Evolutionary conservation across 805 yeast genomes (phyloP).

Genomic region (Priceomyces castillae): DNA sequence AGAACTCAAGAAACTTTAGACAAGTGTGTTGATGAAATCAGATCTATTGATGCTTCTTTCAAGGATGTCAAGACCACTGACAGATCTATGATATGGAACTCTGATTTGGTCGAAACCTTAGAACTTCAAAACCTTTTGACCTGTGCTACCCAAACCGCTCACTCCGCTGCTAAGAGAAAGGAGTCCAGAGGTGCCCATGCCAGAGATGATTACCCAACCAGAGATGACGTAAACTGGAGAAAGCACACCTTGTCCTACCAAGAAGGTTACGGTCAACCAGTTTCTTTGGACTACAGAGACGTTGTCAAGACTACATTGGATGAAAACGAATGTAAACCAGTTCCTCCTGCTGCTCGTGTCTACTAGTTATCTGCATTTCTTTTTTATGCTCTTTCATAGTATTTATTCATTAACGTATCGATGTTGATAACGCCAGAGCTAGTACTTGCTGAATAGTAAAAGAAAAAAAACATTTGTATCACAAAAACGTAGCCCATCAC

Average conservation of each 20-base stretch:
- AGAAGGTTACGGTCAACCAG: slow-evolving; percentile 62
- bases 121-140: slow-evolving; percentile 95
- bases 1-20: slow-evolving; percentile 90
- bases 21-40: slow-evolving; percentile 81
- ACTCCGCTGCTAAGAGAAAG: slow-evolving; percentile 88
- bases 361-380: slow-evolving; percentile 47
- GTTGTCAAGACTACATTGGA: slow-evolving; percentile 85
- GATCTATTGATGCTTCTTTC: slow-evolving; percentile 70
- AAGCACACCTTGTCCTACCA: slow-evolving; percentile 97
- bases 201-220: slow-evolving; percentile 93
- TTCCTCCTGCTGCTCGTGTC: slow-evolving; percentile 96
- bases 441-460: too few species aligned
- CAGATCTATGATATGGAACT: slow-evolving; percentile 98
- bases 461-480: too few species aligned
- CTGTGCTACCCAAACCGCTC: slow-evolving; percentile 95
- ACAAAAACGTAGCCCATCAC: too few species aligned
- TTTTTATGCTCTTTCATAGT: slow-evolving; percentile 1
- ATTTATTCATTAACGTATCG: slow-evolving; percentile 3
- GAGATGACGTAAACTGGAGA: slow-evolving; percentile 98
- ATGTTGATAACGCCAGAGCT: background rate
- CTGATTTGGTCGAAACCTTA: slow-evolving; percentile 92
- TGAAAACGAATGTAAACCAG: slow-evolving; percentile 88
- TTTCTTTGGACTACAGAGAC: slow-evolving; percentile 76
- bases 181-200: slow-evolving; percentile 99
- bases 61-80: slow-evolving; percentile 82